Evolutionary conservation across 1,284 basidiomycete species (phyloP), one percentile per base, ranked within the genome.

Genomic region (Cryptococcus sp.): DNA sequence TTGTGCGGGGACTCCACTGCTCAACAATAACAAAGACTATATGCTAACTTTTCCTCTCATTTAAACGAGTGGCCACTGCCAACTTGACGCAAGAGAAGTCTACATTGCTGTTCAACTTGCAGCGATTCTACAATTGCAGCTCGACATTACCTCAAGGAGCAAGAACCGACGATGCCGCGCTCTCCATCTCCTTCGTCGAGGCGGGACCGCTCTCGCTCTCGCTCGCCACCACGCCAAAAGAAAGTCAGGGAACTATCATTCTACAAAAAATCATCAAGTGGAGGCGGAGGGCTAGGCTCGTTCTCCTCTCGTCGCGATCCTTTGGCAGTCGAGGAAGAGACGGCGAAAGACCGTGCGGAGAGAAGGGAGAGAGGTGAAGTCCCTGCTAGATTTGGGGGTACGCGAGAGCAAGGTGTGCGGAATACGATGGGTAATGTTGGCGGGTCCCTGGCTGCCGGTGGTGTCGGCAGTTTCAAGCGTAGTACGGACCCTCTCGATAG

Each of bases 211-310:
- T 52, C 65, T 43, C 55, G 65, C 11, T 64, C 68, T 20, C 64
- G 64, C 10, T 64, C 66, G 26, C 65, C 61, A 40, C 56, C 63
- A 20, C 58, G 64, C 25, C 56, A 44, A 41, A 60, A 55, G 50
- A 44, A 65, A 41, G 68, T 75, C 3, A 74, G 74, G 59, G 74
- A 79, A 54, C 68, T 80, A 47, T 75, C 73, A n/a, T 76, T 80
- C 58, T 80, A 80, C 73, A 80, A 80, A 58, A 75, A 75, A 52
- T 65, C 68, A 5, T 50, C 63, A 5, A 29, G 59, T 6, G 48
- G 63, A 25, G 60, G 29, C 29, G 29, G 29, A 34, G 29, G 29
- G 29, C 8, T 34, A 34, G 68, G 72, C 3, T 73, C 71, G 2
- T 65, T 70, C 40, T 68, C 72, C 7, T 54, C 45, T 2, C 57